These are phyloP conservation scores for Gossypium gossypioides DNA, from an alignment of 441 rosid species.

Conservation along the genomic window DNA sequence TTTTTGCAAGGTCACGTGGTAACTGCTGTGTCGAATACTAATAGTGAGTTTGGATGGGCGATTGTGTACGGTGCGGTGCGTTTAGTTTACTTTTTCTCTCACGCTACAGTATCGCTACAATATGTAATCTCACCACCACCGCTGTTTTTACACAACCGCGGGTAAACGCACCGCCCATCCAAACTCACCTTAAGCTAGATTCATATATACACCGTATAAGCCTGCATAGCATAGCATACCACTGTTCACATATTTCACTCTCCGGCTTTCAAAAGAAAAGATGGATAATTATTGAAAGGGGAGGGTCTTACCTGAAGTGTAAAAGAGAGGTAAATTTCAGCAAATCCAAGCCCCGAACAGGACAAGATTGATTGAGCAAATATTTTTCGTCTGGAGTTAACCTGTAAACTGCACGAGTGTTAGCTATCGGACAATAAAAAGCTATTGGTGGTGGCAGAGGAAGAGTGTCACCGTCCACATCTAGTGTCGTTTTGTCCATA, in stretches of 20 bases:
- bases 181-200: too few relatives aligned
- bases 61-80: too few relatives aligned
- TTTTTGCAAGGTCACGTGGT: too few relatives aligned
- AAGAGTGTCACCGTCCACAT: not conserved
- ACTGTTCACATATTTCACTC: not conserved
- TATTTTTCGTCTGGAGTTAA: not conserved
- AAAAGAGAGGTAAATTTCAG: not conserved
- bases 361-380: not conserved
- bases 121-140: too few relatives aligned
- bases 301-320: not conserved
- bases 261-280: not conserved
- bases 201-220: not conserved
- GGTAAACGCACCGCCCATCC: too few relatives aligned
- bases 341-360: not conserved
- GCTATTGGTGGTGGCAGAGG: not conserved
- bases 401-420: not conserved
- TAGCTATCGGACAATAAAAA: not conserved
- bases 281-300: not conserved
- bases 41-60: too few relatives aligned
- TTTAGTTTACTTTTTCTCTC: too few relatives aligned
- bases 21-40: too few relatives aligned
- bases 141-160: too few relatives aligned
- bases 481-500: not conserved
- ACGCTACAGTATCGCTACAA: too few relatives aligned
- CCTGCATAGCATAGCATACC: not conserved